These are phyloP conservation scores for Pseudozyma sp. DNA, from an alignment of 1,284 basidiomycete genomes.

Conservation along the genomic window DNA sequence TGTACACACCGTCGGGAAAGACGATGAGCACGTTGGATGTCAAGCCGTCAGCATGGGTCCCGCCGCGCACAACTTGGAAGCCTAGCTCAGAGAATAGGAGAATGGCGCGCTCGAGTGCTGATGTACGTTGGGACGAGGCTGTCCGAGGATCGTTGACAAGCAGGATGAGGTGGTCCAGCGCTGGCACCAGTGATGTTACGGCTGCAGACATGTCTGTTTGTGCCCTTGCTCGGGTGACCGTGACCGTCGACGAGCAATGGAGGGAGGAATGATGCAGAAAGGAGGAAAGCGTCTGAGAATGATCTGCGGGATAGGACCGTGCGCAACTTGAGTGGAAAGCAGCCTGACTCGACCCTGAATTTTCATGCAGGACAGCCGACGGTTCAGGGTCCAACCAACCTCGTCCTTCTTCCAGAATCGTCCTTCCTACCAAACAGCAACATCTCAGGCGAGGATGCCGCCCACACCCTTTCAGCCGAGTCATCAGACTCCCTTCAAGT, in stretches of 20 bases:
- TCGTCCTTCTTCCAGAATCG: not conserved
- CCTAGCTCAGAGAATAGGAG: constrained; percentile 44
- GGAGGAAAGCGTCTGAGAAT: no score
- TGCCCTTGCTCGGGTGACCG: not conserved
- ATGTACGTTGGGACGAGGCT: constrained; percentile 16
- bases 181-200: constrained; percentile 18
- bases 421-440: not conserved
- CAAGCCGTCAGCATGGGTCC: constrained; percentile 48
- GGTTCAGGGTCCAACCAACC: constrained; percentile 10
- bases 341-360: constrained; percentile 6
- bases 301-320: not conserved
- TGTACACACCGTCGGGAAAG: constrained; percentile 54
- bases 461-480: constrained; percentile 41
- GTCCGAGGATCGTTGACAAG: constrained; percentile 35
- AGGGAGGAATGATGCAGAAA: no score
- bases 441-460: constrained; percentile 27
- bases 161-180: constrained; percentile 57
- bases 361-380: not conserved
- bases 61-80: constrained; percentile 52
- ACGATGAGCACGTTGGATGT: constrained; percentile 57
- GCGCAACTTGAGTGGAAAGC: constrained; percentile 5
- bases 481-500: constrained; percentile 53
- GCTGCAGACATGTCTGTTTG: constrained; percentile 9
- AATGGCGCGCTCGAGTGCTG: constrained; percentile 40
- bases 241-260: no score